Base-by-base conservation (phyloP, 2,329 filamentous ascomycete genomes). In the Aspergillus viridinutans region DNA sequence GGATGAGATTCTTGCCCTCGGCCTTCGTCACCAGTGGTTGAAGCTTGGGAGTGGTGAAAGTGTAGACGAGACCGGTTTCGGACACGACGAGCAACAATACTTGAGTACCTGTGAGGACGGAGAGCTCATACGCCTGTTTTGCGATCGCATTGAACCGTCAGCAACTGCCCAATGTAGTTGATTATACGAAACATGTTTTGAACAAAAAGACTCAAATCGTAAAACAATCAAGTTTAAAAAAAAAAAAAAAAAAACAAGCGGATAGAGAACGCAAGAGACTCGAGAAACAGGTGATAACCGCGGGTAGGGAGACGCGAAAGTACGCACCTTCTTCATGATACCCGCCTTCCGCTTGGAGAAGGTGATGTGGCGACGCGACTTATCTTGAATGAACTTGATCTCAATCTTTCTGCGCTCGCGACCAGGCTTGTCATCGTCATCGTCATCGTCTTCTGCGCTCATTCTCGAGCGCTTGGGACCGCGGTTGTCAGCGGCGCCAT, bases 351-450 rank as follows among this genome's bases (percentile, higher is more conserved):
- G 91, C 87, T 99, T 99, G 68, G 93, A 97, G 78, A 99, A 97
- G 71, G 94, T 97, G 75, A 97, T 99, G 82, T 99, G 94, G 62
- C 94, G 90, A 80, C 94, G 92, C 80, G 93, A 97, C 83, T 99
- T 99, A 80, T 99, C 94, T 78, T 92, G 93, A 78, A 99, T 99
- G 81, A 99, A 99, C 85, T 99, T 99, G 81, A 99, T 99, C 80
- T 99, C 94, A 71, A 99, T 99, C 89, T 99, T 99, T 80, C 94
- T 88, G 74, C 94, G 89, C 85, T 97, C 94, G 78, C 94, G 92
- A 72, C 92, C 92, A 62, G 91, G 91, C 86, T 97, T 97, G 77
- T 97, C 93, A 68, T 96, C 92, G 68, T 97, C 92, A 64, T 97
- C 94, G 64, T 97, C 93, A 66, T 97, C 94, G 73, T 97, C 94